phyloP scores from a whole-genome alignment of 2,329 filamentous ascomycete genomes.

The Pseudocercospora crystallina region DNA sequence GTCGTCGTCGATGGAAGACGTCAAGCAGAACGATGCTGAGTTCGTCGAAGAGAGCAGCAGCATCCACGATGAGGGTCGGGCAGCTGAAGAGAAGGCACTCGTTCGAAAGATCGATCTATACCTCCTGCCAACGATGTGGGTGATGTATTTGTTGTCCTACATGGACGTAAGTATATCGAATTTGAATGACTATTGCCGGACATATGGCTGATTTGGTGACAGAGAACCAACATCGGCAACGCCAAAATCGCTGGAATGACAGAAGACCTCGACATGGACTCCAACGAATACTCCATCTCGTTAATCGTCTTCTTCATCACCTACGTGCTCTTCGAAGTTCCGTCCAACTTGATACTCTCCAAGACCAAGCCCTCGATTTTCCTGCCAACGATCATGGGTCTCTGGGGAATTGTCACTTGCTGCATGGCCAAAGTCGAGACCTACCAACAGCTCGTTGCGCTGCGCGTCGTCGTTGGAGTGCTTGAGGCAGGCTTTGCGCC shows the following conservation, averaged over 20 bases:
- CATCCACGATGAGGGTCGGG: conserved; percentile 10
- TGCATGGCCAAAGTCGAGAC: conserved; percentile 52
- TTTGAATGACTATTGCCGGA: not conserved
- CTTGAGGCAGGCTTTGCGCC: conserved; percentile 58
- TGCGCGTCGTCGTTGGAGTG: conserved; percentile 57
- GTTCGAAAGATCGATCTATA: conserved; percentile 48
- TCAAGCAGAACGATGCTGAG: conserved; percentile 25
- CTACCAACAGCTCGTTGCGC: conserved; percentile 50
- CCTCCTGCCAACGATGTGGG: conserved; percentile 50
- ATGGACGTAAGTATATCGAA: conserved; percentile 37
- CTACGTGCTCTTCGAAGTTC: conserved; percentile 54
- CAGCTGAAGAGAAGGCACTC: conserved; percentile 44
- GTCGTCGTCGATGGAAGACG: conserved; percentile 13
- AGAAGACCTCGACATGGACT: conserved; percentile 47
- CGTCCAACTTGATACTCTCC: conserved; percentile 55
- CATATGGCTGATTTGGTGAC: not conserved
- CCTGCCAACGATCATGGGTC: conserved; percentile 52
- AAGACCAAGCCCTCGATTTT: conserved; percentile 53
- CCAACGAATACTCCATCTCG: conserved; percentile 51
- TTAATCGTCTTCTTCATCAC: conserved; percentile 51
- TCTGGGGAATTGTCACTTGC: conserved; percentile 52
- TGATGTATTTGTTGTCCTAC: conserved; percentile 52
- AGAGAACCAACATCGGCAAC: conserved; percentile 46
- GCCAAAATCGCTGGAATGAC: conserved; percentile 55
- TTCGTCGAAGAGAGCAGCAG: conserved; percentile 23